Conservation (phyloP, 805 yeast species). For the Saccharomycopsis olivae region DNA sequence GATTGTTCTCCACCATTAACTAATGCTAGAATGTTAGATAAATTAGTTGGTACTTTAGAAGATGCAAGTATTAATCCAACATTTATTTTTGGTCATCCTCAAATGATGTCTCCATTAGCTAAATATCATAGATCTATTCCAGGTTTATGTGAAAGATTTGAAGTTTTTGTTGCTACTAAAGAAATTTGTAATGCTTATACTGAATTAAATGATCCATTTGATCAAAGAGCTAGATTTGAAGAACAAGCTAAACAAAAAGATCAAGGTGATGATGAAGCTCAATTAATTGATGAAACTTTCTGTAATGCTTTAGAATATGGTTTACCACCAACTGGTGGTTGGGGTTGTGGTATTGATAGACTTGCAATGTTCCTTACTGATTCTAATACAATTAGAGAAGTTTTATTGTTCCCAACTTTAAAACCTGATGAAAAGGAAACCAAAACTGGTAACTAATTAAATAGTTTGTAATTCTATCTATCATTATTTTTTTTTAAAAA, state of each 20-base stretch:
- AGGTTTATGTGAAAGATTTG: slow-evolving; percentile 98
- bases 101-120: slow-evolving; percentile 99
- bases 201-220: slow-evolving; percentile 97
- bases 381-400: slow-evolving; percentile 96
- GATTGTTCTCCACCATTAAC: slow-evolving; percentile 90
- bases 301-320: slow-evolving; percentile 97
- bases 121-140: slow-evolving; percentile 87
- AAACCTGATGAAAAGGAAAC: slow-evolving; percentile 62
- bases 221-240: slow-evolving; percentile 94
- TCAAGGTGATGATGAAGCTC: slow-evolving; percentile 99
- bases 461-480: too few relatives aligned
- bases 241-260: slow-evolving; percentile 98
- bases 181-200: slow-evolving; percentile 98
- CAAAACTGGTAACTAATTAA: slow-evolving; percentile 8
- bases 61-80: slow-evolving; percentile 94
- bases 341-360: slow-evolving; percentile 94
- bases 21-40: slow-evolving; percentile 98
- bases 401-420: slow-evolving; percentile 94
- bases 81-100: slow-evolving; percentile 97
- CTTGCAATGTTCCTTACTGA: slow-evolving; percentile 95
- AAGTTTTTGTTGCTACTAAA: slow-evolving; percentile 96
- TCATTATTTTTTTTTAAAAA: too few relatives aligned
- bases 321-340: slow-evolving; percentile 97
- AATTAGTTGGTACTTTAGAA: slow-evolving; percentile 93
- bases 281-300: slow-evolving; percentile 91